Base-by-base conservation (phyloP, 306 rosid species). In the Gastrolobium bilobum region DNA sequence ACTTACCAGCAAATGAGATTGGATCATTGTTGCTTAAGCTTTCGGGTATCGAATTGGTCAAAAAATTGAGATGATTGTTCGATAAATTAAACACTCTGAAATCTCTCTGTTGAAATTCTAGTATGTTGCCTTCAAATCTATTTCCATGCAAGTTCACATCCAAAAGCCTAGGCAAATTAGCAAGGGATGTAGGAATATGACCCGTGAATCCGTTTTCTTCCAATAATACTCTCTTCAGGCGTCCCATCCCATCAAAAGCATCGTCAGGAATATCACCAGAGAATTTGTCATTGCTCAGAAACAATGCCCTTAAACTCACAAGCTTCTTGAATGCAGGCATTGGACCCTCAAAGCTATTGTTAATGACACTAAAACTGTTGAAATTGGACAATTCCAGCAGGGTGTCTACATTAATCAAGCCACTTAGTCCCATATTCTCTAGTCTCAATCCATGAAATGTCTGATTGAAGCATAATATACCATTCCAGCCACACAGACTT, bases 91-190 rank as follows among this genome's bases (percentile, higher is more conserved):
- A 46, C 3, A 10, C n/a, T 29, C 47, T 68, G 91, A 90, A 86
- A 40, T 46, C 69, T 3, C 65, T 65, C 6, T 61, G 70, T 3
- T 3, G 62, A 85, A 95, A 93, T 20, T 81, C 82, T 4, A 96
- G 96, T 40, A 95, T 85, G 7, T 68, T 74, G 0, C 98, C 99
- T 7, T 38, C 77, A 76, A 93, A 93, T 6, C 48, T 56, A 73
- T 95, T 95, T 7, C 77, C 87, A 14, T 47, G 86, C 8, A 95
- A 81, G 35, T 87, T 87, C 89, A 91, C 83, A 71, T 90, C 96
- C 76, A 66, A 4, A 57, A 93, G 88, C 34, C 35, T 77, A 26
- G 85, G 83, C 91, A 89, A 89, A 2, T 76, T 79, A 78, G 48
- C 90, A 61, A 93, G 78, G 31, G 97, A 95, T 0, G 13, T 56